Evolutionary conservation across 495 filamentous ascomycete genomes (phyloP).

Genomic region (Neurospora sp.): DNA sequence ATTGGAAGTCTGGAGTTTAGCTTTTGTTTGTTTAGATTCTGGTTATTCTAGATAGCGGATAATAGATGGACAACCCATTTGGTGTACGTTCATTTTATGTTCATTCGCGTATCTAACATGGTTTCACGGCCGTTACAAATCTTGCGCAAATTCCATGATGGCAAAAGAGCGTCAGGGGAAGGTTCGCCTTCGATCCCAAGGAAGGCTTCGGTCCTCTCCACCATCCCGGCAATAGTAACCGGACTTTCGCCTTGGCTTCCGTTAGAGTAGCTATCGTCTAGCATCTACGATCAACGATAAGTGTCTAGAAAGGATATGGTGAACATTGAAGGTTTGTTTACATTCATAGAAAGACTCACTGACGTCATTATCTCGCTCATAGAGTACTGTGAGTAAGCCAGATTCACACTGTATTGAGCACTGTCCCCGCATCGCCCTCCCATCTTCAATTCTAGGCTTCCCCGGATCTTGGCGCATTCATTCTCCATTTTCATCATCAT

Average conservation of each 20-base stretch:
- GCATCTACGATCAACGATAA: too few species aligned
- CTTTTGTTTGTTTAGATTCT: not conserved
- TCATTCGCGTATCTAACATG: not conserved
- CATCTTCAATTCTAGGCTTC: not conserved
- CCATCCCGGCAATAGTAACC: not conserved
- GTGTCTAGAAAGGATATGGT: too few species aligned
- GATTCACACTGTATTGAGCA: not conserved
- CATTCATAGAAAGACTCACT: not conserved
- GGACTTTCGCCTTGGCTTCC: not conserved
- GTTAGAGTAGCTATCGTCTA: too few species aligned
- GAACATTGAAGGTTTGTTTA: not conserved
- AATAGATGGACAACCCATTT: not conserved
- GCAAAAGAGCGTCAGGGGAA: not conserved
- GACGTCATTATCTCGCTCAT: not conserved
- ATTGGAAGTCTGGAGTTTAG: not conserved
- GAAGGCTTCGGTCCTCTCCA: not conserved
- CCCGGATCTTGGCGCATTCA: not conserved
- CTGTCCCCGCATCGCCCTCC: not conserved
- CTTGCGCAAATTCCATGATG: not conserved
- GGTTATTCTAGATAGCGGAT: not conserved
- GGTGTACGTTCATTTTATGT: not conserved
- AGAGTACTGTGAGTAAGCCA: not conserved
- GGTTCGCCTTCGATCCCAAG: not conserved
- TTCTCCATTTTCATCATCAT: not conserved
- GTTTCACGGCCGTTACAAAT: not conserved